Percentiles rank a stretch among this genome's conserved stretches.
Conservation (phyloP, 2,329 filamentous ascomycete genomes). For the Penicillium paneum region DNA sequence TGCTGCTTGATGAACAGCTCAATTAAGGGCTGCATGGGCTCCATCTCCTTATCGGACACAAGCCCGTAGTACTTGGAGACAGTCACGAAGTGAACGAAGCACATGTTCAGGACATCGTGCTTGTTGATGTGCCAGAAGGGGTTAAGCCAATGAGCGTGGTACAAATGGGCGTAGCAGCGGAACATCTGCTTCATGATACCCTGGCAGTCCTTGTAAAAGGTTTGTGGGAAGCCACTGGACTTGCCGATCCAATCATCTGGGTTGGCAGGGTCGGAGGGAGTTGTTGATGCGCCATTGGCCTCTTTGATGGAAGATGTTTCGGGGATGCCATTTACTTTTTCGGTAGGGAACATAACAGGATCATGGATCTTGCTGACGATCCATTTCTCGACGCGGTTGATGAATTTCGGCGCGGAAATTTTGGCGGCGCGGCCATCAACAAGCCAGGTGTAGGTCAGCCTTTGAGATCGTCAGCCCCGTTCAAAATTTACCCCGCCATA, state of each 20-base stretch:
- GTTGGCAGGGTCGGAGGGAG: slow-evolving; percentile 38
- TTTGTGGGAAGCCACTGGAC: slow-evolving; percentile 84
- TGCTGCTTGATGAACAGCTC: slow-evolving; percentile 89
- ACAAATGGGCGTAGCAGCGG: slow-evolving; percentile 94
- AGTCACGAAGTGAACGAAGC: slow-evolving; percentile 80
- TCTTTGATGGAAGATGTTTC: slow-evolving; percentile 55
- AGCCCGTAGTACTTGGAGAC: slow-evolving; percentile 78
- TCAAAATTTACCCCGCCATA: slow-evolving; percentile 12
- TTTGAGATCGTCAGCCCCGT: slow-evolving; percentile 38
- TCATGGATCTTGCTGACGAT: slow-evolving; percentile 95
- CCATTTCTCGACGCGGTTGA: slow-evolving; percentile 94
- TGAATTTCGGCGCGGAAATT: slow-evolving; percentile 88
- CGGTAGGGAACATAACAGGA: slow-evolving; percentile 83
- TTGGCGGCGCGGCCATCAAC: slow-evolving; percentile 86
- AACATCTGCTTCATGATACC: slow-evolving; percentile 98
- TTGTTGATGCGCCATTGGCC: slow-evolving; percentile 32
- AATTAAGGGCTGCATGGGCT: slow-evolving; percentile 93
- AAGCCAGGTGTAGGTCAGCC: slow-evolving; percentile 94
- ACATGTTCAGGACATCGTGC: slow-evolving; percentile 73
- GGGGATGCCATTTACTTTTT: slow-evolving; percentile 63
- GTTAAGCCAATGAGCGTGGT: slow-evolving; percentile 90
- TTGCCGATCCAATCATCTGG: slow-evolving; percentile 81
- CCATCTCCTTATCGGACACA: slow-evolving; percentile 82
- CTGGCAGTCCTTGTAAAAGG: slow-evolving; percentile 87
- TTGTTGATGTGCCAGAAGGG: slow-evolving; percentile 78